Base-by-base conservation (phyloP, 805 yeast genomes). In the Sungouiozyma intestinalis region DNA sequence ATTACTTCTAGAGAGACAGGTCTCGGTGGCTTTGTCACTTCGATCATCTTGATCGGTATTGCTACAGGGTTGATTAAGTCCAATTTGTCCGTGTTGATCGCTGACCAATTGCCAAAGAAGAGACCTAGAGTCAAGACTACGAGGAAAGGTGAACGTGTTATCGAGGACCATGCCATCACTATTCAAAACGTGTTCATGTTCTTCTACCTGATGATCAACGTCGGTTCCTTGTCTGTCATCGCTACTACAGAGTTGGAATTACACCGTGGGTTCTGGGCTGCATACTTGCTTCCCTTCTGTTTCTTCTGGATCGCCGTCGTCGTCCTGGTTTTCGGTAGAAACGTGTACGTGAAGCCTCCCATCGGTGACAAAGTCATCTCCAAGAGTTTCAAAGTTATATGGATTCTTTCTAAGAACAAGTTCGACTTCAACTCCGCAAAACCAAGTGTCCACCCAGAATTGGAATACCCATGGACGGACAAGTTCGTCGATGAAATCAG, bases 61-160 rank as follows among this genome's bases (percentile, higher is more conserved):
- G 90, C 86, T 34, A 79, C 92, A 27, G 92, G 92, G 55, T 81
- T 86, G 51, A 84, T 84, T 57, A 84, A 84, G 60, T 71, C 87
- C 34, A 82, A 83, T 53, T 77, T 83, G 24, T 75, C 86, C 4
- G 63, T 60, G 19, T 68, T 84, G 57, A 77, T 84, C 57, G 88
- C 86, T 61, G 85, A 80, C 53, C 85, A 80, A 63, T 77, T 74
- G 56, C 78, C 80, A 36, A 73, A 76, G 57, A 66, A 73, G 44
- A 69, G 72, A 50, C 81, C 77, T 48, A 75, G 72, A 40, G 74
- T 84, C 42, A 72, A 69, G 58, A 74, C 72, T 3, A 65, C 72
- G 44, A 71, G 73, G 49, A 56, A 68, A 20, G 94, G 94, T 44
- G 79, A 77, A 55, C 69, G 71, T 38, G 88, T 82, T 31, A 76